Base-by-base conservation (phyloP, 192 early-diverging fungal genomes). In the Diversispora epigaea region DNA sequence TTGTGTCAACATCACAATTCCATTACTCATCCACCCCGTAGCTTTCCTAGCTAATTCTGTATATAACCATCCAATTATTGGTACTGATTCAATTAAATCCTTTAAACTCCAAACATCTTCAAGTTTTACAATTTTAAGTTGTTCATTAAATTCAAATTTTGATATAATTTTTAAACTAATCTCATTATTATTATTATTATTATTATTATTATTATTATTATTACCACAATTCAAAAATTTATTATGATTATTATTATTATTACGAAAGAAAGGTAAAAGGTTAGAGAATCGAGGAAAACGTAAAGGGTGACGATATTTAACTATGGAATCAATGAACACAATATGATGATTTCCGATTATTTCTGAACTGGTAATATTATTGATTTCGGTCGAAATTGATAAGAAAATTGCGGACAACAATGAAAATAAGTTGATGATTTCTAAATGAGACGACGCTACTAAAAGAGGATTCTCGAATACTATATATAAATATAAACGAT, bases 41-140 rank as follows among this genome's bases (percentile, higher is more conserved):
- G 43, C 15, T 43, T 75, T 75, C 12, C 73, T 63, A 39, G 14
- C 46, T 55, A 63, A 14, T 44, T 75, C 61, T n/a, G 61, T 61
- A 65, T 75, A 75, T n/a, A 75, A 6, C 73, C 73, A 75, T 4
- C 73, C 73, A 65, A 75, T 25, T 17, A 75, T 43, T 3, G 73
- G 73, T 75, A 75, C 52, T 44, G 21, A 62, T 46, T 75, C 49
- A 9, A 75, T 9, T 12, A 75, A 55, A 75, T 75, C 73, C 5
- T 63, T 65, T 21, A 75, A 11, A 55, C 73, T 75, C 73, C 73
- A 75, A 9, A 75, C 17, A 65, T 75, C 73, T 39, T 75, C 73
- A 65, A 65, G 62, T 65, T 49, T 63, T n/a, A 75, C 61, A 75
- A 75, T 75, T n/a, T 75, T 75, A 4, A 41, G 40, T 46, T 75